Evolutionary conservation across 2,329 filamentous ascomycete species (phyloP), one percentile per base, ranked within the genome.

Genomic region (Gaeumannomyces tritici): DNA sequence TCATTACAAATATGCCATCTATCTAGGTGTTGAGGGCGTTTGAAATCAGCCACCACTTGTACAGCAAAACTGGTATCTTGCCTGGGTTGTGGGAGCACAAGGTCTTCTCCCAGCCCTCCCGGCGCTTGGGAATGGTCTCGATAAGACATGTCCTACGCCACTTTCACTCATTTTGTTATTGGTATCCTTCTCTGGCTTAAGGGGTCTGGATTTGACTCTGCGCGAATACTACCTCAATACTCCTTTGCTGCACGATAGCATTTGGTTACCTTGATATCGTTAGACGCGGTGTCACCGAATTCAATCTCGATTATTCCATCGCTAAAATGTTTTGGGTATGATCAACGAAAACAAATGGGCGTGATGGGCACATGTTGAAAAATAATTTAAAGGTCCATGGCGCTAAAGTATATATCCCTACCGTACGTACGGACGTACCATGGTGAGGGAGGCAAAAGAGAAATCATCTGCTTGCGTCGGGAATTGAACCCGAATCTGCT

Each of bases 401-500:
- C n/a, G n/a, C n/a, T n/a, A n/a, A n/a, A n/a, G n/a, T n/a, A n/a
- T n/a, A n/a, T n/a, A n/a, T n/a, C n/a, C n/a, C n/a, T n/a, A n/a
- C n/a, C n/a, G n/a, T n/a, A n/a, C n/a, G n/a, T n/a, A n/a, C n/a
- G n/a, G n/a, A n/a, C n/a, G n/a, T n/a, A n/a, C n/a, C n/a, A n/a
- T n/a, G n/a, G n/a, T n/a, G n/a, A 12, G 15, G 4, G 15, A 42
- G 28, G 5, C 24, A 56, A 56, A 56, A 56, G 27, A 28, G 13
- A 15, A 56, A 15, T 33, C 4, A 4, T 2, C 15, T 58, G 56
- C 56, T 58, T 33, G 29, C 56, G 56, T 58, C 56, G 56, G 56
- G 56, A 58, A 33, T 58, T 29, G 56, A 58, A 58, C 56, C 56
- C 56, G 56, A 58, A 58, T 58, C 56, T 58, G 29, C 29, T 58